A percentile compares a stretch with the other conserved stretches of the same genome.
Conservation (phyloP, 805 yeast genomes). For the Metschnikowia bowlesiae region DNA sequence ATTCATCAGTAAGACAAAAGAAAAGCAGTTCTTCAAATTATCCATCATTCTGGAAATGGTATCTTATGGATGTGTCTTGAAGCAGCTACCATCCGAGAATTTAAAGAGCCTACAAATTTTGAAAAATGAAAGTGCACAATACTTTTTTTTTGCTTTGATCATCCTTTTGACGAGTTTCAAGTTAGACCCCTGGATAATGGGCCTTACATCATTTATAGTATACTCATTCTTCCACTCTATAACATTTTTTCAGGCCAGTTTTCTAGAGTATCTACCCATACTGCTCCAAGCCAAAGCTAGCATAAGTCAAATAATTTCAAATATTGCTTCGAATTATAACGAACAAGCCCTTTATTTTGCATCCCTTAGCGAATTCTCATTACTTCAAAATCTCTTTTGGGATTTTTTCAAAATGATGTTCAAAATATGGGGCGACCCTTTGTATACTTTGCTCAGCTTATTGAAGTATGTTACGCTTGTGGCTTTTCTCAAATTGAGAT, state of each 20-base stretch:
- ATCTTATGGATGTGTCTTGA: constrained; percentile 61
- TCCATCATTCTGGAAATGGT: constrained; percentile 48
- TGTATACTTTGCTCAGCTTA: constrained; percentile 27
- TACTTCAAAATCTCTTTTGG: constrained; percentile 23
- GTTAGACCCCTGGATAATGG: constrained; percentile 36
- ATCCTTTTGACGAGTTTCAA: constrained; percentile 27
- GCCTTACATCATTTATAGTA: constrained; percentile 31
- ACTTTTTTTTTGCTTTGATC: constrained; percentile 29
- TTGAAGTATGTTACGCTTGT: constrained; percentile 28
- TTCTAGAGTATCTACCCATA: constrained; percentile 33
- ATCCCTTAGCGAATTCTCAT: constrained; percentile 32
- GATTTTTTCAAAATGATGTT: constrained; percentile 24
- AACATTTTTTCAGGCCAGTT: constrained; percentile 35
- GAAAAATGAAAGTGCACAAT: constrained; percentile 41
- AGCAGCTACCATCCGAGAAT: constrained; percentile 40
- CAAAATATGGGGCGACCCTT: constrained; percentile 19
- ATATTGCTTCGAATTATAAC: constrained; percentile 29
- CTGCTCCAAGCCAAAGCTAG: constrained; percentile 25
- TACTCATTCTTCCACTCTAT: constrained; percentile 36
- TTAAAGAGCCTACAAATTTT: constrained; percentile 17
- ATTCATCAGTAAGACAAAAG: constrained; percentile 33
- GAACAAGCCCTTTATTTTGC: constrained; percentile 37
- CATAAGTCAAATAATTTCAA: constrained; percentile 25
- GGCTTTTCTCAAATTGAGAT: constrained; percentile 35
- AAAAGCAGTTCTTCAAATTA: constrained; percentile 24